Percentiles rank a stretch among this genome's conserved stretches.
These are phyloP conservation scores for Eutrema salsugineum DNA, from an alignment of 441 rosid genomes.

Conservation along the genomic window DNA sequence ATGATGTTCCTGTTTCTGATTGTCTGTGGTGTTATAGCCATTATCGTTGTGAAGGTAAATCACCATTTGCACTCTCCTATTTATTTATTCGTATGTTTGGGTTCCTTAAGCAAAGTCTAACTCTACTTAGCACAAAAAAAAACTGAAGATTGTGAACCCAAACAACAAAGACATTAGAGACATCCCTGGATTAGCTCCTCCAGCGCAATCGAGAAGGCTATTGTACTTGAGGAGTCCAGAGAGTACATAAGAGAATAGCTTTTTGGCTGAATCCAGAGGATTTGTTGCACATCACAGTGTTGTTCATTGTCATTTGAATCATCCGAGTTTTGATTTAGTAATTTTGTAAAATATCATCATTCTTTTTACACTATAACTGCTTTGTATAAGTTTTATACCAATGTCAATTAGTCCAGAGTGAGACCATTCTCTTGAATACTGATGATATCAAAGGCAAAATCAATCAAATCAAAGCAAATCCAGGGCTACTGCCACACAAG, in stretches of 20 bases:
- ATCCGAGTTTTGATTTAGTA: not conserved
- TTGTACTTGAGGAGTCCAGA: slow-evolving; percentile 40
- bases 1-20: slow-evolving; percentile 81
- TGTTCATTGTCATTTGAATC: not conserved
- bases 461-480: not conserved
- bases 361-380: not conserved
- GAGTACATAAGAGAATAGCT: slow-evolving; percentile 6
- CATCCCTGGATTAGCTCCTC: slow-evolving; percentile 98
- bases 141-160: slow-evolving; percentile 74
- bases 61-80: not conserved
- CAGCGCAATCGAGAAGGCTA: slow-evolving; percentile 80
- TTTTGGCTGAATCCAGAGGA: not conserved
- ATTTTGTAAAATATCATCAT: slow-evolving; percentile 20
- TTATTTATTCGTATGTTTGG: not conserved
- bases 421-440: not conserved
- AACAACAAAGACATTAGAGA: slow-evolving; percentile 85
- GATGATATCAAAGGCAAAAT: no score
- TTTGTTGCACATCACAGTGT: not conserved
- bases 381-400: slow-evolving; percentile 7
- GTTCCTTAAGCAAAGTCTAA: not conserved
- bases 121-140: not conserved
- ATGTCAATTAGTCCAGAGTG: not conserved
- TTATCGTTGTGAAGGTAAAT: slow-evolving; percentile 84
- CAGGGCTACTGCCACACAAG: not conserved
- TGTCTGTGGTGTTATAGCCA: slow-evolving; percentile 80